Percentiles rank a stretch among this genome's conserved stretches.
Conservation (phyloP, 139 green algal genomes). For the Microglena sp. region DNA sequence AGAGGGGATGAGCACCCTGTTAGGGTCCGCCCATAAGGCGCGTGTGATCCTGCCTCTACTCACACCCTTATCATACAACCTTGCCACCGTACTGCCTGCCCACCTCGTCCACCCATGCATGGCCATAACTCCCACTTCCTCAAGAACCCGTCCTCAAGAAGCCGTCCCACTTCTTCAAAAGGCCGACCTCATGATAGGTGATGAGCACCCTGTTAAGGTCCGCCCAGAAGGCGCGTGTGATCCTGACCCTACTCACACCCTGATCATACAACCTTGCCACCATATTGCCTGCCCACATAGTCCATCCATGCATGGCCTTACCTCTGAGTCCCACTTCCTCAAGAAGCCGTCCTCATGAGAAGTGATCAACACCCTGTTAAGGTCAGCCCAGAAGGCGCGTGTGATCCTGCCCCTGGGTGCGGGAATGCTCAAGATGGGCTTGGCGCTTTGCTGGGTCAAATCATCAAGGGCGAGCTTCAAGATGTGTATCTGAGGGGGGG, state of each 20-base stretch:
- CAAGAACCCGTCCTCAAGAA: slow-evolving; percentile 83
- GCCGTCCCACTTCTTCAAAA: slow-evolving; percentile 67
- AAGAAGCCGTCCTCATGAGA: slow-evolving; percentile 79
- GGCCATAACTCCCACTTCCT: slow-evolving; percentile 69
- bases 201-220: slow-evolving; percentile 81
- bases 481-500: slow-evolving; percentile 39
- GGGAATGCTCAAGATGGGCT: slow-evolving; percentile 18
- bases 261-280: too few relatives aligned
- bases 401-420: slow-evolving; percentile 55
- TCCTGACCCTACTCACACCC: too few relatives aligned
- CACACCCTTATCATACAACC: too few relatives aligned
- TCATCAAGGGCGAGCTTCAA: slow-evolving; percentile 53
- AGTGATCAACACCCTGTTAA: slow-evolving; percentile 76
- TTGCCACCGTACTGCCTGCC: too few relatives aligned
- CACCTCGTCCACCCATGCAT: too few relatives aligned
- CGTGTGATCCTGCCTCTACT: too few relatives aligned
- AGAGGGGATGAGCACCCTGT: too few relatives aligned
- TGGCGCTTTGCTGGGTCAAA: slow-evolving; percentile 42
- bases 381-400: slow-evolving; percentile 64
- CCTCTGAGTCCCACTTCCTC: slow-evolving; percentile 56
- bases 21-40: too few relatives aligned
- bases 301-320: too few relatives aligned
- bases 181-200: slow-evolving; percentile 77
- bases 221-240: slow-evolving; percentile 62
- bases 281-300: too few relatives aligned